Evolutionary conservation across 352 stramenopile genomes (phyloP).

Genomic region (Phytophthora niederhauseri): DNA sequence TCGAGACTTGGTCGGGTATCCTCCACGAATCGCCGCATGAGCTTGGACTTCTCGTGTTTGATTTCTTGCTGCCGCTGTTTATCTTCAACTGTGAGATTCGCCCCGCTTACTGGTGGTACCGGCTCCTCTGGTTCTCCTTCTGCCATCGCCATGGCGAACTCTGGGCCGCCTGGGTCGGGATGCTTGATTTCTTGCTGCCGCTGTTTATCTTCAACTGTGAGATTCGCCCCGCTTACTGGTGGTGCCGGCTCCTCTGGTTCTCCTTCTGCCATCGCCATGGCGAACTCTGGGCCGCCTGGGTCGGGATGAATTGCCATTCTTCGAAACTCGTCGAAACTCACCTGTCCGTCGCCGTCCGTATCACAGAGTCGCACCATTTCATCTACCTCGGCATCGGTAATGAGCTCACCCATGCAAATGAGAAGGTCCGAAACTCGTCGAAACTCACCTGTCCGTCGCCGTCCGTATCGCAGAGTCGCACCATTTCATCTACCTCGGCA

Average conservation of each 20-base stretch:
- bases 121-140: slow-evolving; percentile 36
- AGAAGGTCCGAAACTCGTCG: slow-evolving; percentile 93
- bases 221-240: slow-evolving; percentile 11
- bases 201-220: slow-evolving; percentile 58
- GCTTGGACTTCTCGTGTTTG: slow-evolving; percentile 74
- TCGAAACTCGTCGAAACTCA: slow-evolving; percentile 93
- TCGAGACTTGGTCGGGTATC: slow-evolving; percentile 73
- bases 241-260: slow-evolving; percentile 25
- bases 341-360: slow-evolving; percentile 92
- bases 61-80: slow-evolving; percentile 59
- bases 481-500: slow-evolving; percentile 95
- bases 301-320: slow-evolving; percentile 92
- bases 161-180: slow-evolving; percentile 71
- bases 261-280: slow-evolving; percentile 36
- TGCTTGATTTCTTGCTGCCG: slow-evolving; percentile 66
- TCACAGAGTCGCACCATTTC: slow-evolving; percentile 95
- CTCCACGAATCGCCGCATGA: slow-evolving; percentile 73
- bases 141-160: slow-evolving; percentile 63
- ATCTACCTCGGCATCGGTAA: slow-evolving; percentile 95
- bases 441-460: slow-evolving; percentile 94
- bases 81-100: slow-evolving; percentile 47
- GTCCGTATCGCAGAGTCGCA: slow-evolving; percentile 92
- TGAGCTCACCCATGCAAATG: slow-evolving; percentile 96
- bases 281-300: slow-evolving; percentile 82
- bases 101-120: slow-evolving; percentile 4